Evolutionary conservation across 1,284 basidiomycete species (phyloP).

Genomic region (Tilletia caries): DNA sequence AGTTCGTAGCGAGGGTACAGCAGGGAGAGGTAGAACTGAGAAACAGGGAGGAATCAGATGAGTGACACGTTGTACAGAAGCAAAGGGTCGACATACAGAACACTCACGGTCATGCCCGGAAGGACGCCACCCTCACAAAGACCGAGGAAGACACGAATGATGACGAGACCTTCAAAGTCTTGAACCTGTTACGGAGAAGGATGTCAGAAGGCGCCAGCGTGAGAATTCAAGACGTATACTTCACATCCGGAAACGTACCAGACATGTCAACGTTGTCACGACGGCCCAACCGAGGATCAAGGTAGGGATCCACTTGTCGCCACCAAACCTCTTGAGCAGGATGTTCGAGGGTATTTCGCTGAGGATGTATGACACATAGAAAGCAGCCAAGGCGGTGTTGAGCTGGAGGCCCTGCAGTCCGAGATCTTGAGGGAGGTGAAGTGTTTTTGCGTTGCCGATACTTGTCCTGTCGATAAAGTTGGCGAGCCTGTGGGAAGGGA

Average conservation of each 20-base stretch:
- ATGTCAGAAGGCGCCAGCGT: constrained; percentile 19
- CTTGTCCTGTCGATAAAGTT: constrained; percentile 25
- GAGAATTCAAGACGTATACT: background rate
- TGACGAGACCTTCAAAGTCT: constrained; percentile 18
- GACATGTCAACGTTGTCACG: constrained; percentile 17
- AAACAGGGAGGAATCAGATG: no score
- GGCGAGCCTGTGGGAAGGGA: background rate
- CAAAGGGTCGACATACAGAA: constrained; percentile 34
- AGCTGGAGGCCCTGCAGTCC: constrained; percentile 38
- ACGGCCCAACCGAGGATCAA: constrained; percentile 11
- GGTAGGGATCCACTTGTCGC: constrained; percentile 29
- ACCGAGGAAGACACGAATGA: constrained; percentile 29
- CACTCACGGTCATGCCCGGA: constrained; percentile 44
- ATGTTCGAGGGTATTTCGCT: constrained; percentile 52
- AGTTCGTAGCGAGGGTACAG: constrained; percentile 34
- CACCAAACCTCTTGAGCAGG: constrained; percentile 44
- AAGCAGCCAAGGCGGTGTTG: constrained; percentile 43
- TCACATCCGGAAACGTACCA: constrained; percentile 36
- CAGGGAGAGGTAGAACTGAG: constrained; percentile 28
- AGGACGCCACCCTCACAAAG: constrained; percentile 42
- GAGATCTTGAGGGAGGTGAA: constrained; percentile 43
- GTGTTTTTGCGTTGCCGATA: constrained; percentile 42
- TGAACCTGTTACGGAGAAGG: constrained; percentile 40
- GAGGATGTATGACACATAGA: constrained; percentile 52
- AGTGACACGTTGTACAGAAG: no score